Base-by-base conservation (phyloP, 352 stramenopile species). In the Pythium phragmiticola region DNA sequence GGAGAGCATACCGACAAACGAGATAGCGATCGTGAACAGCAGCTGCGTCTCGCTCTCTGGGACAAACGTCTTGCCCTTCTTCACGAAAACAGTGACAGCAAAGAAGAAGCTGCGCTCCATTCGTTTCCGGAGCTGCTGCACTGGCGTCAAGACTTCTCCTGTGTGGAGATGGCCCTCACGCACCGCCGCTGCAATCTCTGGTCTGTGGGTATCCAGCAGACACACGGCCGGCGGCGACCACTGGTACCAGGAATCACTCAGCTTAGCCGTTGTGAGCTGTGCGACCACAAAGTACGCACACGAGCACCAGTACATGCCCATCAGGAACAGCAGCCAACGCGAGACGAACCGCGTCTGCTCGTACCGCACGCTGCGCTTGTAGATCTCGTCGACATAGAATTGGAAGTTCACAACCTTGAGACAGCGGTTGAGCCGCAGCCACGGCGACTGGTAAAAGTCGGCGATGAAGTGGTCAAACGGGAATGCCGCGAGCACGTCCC, bases 261-360 rank as follows among this genome's bases (percentile, higher is more conserved):
- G 58, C 1, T 53, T 30, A 5, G 72, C 7, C 7, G 34, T 59
- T 2, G 56, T 65, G 1, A 56, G 8, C 17, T 53, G 54, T 23
- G 75, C 66, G 5, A 88, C 61, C 12, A 66, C 66, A 23, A 89
- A 65, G 33, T 84, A 91, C 0, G 69, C 65, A 39, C 80, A 91
- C 0, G 76, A 74, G 16, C 69, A 61, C 78, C 78, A 90, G 53
- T 88, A 91, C 52, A 89, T 85, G 21, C 66, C 56, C 4, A 86
- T 46, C 37, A 80, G 37, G 28, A 89, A 91, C 4, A 91, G 52
- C 34, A 84, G 16, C 56, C 71, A 81, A 39, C 88, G 77, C 36
- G 72, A 73, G 56, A 70, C 75, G 50, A 88, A 78, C 23, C 78
- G 75, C 14, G 79, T 78, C 50, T 74, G 48, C 56, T 90, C 79